Evolutionary conservation across 2,329 filamentous ascomycete species (phyloP), one percentile per base, ranked within the genome.

Genomic region (Paraconiothyrium sp.): DNA sequence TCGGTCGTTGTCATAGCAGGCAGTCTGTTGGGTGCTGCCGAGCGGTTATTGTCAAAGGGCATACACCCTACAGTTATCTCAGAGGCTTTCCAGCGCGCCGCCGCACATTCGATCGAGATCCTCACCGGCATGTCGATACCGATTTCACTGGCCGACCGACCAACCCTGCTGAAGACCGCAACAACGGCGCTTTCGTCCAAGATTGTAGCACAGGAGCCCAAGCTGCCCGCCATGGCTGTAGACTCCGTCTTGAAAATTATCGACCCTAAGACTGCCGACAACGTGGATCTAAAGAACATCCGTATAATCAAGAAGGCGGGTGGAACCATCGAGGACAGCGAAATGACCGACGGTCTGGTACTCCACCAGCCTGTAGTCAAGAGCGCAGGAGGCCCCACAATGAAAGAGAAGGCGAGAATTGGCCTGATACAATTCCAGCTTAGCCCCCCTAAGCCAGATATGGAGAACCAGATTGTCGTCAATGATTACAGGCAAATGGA

Each of bases 401-500:
- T 94, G 75, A 97, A 98, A 85, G 95, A 99, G 82, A 99, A 99
- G 88, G 95, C 95, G 66, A 91, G 86, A 83, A 99, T 99, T 82
- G 95, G 92, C 68, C 85, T 99, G 64, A 98, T 99, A 70, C 95
- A 99, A 79, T 99, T 99, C 87, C 95, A 99, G 82, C 89, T 99
- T 72, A 97, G 93, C 81, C 94, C 95, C 50, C 95, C 95, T 1
- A 99, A 99, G 83, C 95, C 95, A 71, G 95, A 99, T 80, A 99
- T 99, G 95, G 95, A 99, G 84, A 99, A 99, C 83, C 95, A 96
- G 76, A 98, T 99, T 67, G 90, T 97, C 35, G 95, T 99, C 76
- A 99, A 99, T 81, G 95, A 99, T 84, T 99, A 99, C 86, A 89
- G 95, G 76, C 95, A 99, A 80, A 99, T 99, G 95, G 95, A 99